Evolutionary conservation across 192 early-diverging fungal species (phyloP).

Genomic region (Coemansia sp.): DNA sequence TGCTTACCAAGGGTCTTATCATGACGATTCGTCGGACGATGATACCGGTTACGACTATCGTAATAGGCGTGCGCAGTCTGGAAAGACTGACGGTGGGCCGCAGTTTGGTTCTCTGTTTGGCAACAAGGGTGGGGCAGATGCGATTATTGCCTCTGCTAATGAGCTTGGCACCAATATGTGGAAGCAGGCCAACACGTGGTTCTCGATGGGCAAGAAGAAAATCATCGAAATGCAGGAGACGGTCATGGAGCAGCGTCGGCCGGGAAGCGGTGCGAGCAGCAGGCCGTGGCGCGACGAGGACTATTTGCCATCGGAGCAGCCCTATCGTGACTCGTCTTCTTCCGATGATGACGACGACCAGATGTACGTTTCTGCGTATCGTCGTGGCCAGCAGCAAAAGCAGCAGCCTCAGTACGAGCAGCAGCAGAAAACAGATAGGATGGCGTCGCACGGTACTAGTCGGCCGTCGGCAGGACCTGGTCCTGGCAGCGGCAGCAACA

Average conservation of each 20-base stretch:
- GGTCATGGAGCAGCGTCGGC: conserved; percentile 32
- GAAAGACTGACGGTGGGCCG: neutral
- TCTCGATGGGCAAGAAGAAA: conserved; percentile 57
- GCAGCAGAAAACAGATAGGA: neutral
- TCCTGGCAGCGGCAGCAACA: neutral
- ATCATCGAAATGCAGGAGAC: conserved; percentile 53
- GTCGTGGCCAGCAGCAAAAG: conserved; percentile 19
- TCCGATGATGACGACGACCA: conserved; percentile 31
- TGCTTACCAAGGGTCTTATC: neutral
- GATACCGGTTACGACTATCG: neutral
- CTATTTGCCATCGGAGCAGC: conserved; percentile 16
- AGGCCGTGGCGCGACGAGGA: conserved; percentile 11
- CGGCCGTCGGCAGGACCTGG: neutral
- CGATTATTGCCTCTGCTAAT: conserved; percentile 49
- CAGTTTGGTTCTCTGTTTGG: neutral
- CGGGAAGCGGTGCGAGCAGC: conserved; percentile 1
- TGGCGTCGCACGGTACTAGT: neutral
- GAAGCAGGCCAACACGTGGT: conserved; percentile 57
- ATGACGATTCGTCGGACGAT: conserved; percentile 5
- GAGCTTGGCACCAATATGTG: conserved; percentile 49
- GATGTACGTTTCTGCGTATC: conserved; percentile 31
- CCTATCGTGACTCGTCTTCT: conserved; percentile 38
- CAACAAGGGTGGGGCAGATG: conserved; percentile 26
- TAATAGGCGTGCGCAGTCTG: neutral
- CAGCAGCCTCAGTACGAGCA: neutral